Evolutionary conservation across 2,329 filamentous ascomycete species (phyloP).

Genomic region (Conoideocrella luteorostrata): DNA sequence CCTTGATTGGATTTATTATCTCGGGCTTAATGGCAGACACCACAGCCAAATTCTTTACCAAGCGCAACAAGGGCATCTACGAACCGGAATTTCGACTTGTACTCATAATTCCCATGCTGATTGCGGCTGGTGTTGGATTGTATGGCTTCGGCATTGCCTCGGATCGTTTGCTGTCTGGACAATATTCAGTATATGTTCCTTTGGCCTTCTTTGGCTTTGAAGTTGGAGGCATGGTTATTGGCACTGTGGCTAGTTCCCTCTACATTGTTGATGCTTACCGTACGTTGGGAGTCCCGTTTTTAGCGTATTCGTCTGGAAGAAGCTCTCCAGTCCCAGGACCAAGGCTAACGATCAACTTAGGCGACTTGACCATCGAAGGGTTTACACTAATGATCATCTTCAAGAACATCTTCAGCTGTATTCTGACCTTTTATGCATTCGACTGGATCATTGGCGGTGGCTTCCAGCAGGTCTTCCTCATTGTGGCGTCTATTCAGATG

Average conservation of each 20-base stretch:
- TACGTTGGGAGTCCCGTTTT: too few relatives aligned
- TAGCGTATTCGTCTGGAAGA: too few relatives aligned
- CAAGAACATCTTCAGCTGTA: constrained; percentile 90
- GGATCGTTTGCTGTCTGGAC: constrained; percentile 43
- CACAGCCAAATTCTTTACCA: constrained; percentile 63
- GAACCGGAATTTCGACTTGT: constrained; percentile 88
- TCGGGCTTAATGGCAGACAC: constrained; percentile 69
- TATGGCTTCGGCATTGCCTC: constrained; percentile 79
- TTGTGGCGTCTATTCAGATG: constrained; percentile 70
- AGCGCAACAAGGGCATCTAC: constrained; percentile 71
- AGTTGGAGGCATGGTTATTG: constrained; percentile 86
- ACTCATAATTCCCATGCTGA: constrained; percentile 73
- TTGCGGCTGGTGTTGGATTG: constrained; percentile 70
- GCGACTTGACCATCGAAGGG: constrained; percentile 75
- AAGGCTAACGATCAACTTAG: constrained; percentile 32
- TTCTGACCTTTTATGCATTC: constrained; percentile 76
- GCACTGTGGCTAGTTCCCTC: constrained; percentile 74
- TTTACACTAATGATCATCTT: constrained; percentile 89
- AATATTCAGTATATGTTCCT: constrained; percentile 67
- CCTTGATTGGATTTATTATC: constrained; percentile 69
- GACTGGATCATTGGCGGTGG: constrained; percentile 68
- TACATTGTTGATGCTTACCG: constrained; percentile 93
- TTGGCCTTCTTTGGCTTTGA: constrained; percentile 79
- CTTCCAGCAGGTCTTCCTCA: constrained; percentile 58
- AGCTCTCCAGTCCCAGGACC: too few relatives aligned